A percentile compares a stretch with the other conserved stretches of the same genome.
Conservation (phyloP, 345 rosid species). For the Eutrema yunnanense region DNA sequence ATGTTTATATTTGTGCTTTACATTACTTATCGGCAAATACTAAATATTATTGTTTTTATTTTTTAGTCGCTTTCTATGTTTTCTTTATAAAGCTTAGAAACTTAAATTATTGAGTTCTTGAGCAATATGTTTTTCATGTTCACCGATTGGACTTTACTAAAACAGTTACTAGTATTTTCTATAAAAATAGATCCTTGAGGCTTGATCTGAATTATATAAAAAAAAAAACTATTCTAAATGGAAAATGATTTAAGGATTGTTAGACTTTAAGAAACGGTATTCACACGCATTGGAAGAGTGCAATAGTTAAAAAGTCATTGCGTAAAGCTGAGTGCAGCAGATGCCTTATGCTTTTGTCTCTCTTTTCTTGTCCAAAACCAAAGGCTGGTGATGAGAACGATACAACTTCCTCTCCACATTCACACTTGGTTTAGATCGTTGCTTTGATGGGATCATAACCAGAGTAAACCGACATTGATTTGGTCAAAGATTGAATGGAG, state of each 20-base stretch:
- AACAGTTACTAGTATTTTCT: not conserved
- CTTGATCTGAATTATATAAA: not conserved
- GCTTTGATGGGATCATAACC: not conserved
- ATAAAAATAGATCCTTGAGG: not conserved
- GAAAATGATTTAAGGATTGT: not conserved
- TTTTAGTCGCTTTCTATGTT: not conserved
- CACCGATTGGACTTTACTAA: not conserved
- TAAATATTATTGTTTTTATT: not conserved
- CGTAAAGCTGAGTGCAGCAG: constrained; percentile 15
- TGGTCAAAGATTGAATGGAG: too few relatives aligned
- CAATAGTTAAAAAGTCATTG: not conserved
- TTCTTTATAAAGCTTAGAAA: not conserved
- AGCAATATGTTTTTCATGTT: not conserved
- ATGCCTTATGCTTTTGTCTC: constrained; percentile 14
- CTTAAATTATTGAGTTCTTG: too few relatives aligned
- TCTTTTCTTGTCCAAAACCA: not conserved
- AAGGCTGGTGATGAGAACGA: not conserved
- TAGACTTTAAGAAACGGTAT: constrained; percentile 8
- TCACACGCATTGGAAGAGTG: constrained; percentile 22
- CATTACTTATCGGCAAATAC: not conserved
- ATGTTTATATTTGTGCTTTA: not conserved
- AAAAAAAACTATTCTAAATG: not conserved
- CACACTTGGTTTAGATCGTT: constrained; percentile 7
- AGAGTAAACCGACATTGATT: too few relatives aligned
- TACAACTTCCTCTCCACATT: not conserved